Evolutionary conservation across 2,329 filamentous ascomycete species (phyloP), one percentile per base, ranked within the genome.

Genomic region (Penicillium italicum): DNA sequence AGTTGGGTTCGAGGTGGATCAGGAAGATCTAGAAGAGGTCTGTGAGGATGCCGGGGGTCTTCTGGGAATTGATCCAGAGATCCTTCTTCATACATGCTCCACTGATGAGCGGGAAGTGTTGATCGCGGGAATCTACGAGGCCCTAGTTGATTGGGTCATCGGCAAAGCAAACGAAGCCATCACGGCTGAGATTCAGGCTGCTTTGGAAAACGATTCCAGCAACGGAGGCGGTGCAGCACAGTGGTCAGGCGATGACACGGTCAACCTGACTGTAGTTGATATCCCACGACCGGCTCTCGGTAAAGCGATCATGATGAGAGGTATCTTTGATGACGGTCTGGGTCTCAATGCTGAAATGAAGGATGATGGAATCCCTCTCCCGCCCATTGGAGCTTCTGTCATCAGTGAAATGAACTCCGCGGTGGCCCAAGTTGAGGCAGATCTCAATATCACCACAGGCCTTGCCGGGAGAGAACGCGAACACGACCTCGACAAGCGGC

Each of bases 261-360:
- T 97, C 36, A 90, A 86, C 70, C 86, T 99, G 58, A 95, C 91
- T 0, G 81, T 99, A 9, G 78, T 99, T 6, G 94, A 97, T 63
- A 82, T 97, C 9, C 91, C 94, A 0, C 84, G 87, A 60, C 86
- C 90, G 30, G 81, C 83, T 1, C 79, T 99, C 0, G 91, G 89
- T 56, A 97, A 94, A 74, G 94, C 93, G 0, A 76, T 95, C n/a
- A 85, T 90, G 12, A 85, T 99, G 77, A 89, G 91, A 37, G 90
- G 90, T 14, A 85, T 97, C 34, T 99, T 99, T 66, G 93, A 99
- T 63, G 94, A 97, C 66, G 84, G 80, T n/a, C 79, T 87, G 20
- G 94, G 94, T 49, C 97, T 99, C 76, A 97, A 97, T 65, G 83
- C 88, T 0, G 94, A 99, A 77, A 97, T 99, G 92, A 96, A 93